Conservation (phyloP, 495 filamentous ascomycete species). For the Aspergillus hancockii region DNA sequence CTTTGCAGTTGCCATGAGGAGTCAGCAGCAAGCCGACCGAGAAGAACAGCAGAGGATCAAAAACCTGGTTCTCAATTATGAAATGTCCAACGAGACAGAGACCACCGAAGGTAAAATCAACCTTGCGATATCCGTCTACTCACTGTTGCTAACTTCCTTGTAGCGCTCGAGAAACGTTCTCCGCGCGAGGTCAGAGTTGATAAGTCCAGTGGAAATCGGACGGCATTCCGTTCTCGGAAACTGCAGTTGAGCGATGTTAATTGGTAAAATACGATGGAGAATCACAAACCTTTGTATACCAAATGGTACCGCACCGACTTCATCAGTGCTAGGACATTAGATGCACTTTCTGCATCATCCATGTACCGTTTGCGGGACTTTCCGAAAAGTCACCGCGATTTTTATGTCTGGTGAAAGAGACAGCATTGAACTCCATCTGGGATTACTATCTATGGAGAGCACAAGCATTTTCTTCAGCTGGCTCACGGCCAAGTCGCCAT, state of each 20-base stretch:
- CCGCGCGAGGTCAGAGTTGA: constrained; percentile 52
- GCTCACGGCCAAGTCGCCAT: not conserved
- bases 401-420: constrained; percentile 1
- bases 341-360: not conserved
- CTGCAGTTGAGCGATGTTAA: constrained; percentile 95
- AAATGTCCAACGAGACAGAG: constrained; percentile 77
- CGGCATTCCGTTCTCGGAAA: constrained; percentile 82
- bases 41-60: constrained; percentile 99
- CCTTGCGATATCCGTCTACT: not conserved
- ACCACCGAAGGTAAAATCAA: constrained; percentile 61
- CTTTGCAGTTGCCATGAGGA: constrained; percentile 94
- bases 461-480: not conserved
- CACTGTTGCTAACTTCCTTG: not conserved
- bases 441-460: not conserved
- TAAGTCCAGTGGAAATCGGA: constrained; percentile 68
- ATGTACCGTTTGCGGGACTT: not conserved
- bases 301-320: not conserved
- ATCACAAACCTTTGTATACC: not conserved
- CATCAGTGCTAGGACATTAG: not conserved
- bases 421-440: not conserved
- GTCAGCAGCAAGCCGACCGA: constrained; percentile 88
- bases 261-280: constrained; percentile 63
- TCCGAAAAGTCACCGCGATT: not conserved
- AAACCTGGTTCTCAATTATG: constrained; percentile 93
- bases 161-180: constrained; percentile 40